Conservation (phyloP, 2,329 filamentous ascomycete species). For the Colletotrichum sp. region DNA sequence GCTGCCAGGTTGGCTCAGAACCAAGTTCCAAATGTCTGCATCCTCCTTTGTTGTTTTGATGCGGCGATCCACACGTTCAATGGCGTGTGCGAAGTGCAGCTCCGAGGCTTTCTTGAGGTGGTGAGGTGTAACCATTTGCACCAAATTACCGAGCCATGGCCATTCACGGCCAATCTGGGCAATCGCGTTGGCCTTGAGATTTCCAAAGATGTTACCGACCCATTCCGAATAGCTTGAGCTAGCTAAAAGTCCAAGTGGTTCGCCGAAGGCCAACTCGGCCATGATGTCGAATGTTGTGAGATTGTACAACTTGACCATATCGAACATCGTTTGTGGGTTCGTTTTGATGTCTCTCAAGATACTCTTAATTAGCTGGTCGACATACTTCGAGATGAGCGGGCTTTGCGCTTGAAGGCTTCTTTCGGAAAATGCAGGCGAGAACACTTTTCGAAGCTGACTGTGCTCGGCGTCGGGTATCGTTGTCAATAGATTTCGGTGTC, state of each 20-base stretch:
- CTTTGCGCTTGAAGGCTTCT: background rate
- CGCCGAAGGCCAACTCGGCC: background rate
- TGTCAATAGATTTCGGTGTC: background rate
- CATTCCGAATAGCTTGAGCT: background rate
- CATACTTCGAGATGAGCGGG: background rate
- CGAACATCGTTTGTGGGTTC: background rate
- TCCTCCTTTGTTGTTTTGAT: background rate
- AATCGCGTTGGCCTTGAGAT: background rate
- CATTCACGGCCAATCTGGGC: background rate
- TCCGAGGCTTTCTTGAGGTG: background rate
- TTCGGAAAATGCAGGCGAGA: background rate
- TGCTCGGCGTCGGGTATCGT: background rate
- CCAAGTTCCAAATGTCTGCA: background rate
- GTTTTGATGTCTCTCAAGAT: background rate
- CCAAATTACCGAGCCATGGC: background rate
- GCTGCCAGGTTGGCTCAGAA: background rate
- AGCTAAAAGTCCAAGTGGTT: background rate
- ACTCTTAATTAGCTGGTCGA: background rate
- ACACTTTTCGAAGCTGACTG: background rate
- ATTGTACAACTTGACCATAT: background rate
- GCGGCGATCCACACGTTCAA: background rate
- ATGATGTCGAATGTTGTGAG: background rate
- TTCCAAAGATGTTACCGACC: background rate
- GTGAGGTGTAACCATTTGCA: background rate
- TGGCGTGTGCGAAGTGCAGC: background rate